Evolutionary conservation across 1,139 yeast species (phyloP).

Genomic region (Geotrichum restrictum): DNA sequence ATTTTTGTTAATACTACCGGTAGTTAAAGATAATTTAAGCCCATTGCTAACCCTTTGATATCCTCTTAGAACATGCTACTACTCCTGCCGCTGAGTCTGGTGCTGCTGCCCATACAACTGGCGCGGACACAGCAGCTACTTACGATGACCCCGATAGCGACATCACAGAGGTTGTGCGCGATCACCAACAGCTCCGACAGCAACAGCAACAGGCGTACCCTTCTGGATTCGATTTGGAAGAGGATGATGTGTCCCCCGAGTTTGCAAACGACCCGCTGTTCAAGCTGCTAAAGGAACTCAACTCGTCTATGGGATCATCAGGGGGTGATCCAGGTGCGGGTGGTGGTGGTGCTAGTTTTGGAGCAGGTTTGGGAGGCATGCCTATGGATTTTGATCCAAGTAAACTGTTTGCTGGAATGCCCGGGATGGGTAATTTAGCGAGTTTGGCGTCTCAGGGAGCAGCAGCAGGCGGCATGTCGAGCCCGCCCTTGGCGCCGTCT

Average conservation of each 20-base stretch:
- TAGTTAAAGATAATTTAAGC: too few relatives aligned
- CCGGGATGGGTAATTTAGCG: constrained; percentile 15
- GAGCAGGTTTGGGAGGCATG: background rate
- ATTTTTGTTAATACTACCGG: too few relatives aligned
- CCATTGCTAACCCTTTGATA: background rate
- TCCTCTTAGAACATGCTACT: constrained; percentile 1
- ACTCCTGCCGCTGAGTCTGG: background rate
- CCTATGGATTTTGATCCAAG: constrained; percentile 18
- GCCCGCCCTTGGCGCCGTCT: constrained; percentile 7
- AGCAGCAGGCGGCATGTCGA: background rate
- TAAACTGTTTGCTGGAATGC: constrained; percentile 18
- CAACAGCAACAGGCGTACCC: constrained; percentile 1
- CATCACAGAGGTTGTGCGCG: constrained; percentile 14
- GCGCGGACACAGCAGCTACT: background rate
- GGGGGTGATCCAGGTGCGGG: background rate
- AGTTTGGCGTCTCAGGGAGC: constrained; percentile 11
- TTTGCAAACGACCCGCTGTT: constrained; percentile 21
- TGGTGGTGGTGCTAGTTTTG: too few relatives aligned
- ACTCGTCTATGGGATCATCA: constrained; percentile 9
- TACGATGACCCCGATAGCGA: constrained; percentile 19
- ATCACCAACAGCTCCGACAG: too few relatives aligned
- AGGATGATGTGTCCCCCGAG: constrained; percentile 19
- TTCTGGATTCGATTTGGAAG: constrained; percentile 13
- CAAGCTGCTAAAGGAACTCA: constrained; percentile 18
- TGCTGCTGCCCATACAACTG: background rate